Conservation (phyloP, 2,329 filamentous ascomycete species). For the Monosporascus sp. region DNA sequence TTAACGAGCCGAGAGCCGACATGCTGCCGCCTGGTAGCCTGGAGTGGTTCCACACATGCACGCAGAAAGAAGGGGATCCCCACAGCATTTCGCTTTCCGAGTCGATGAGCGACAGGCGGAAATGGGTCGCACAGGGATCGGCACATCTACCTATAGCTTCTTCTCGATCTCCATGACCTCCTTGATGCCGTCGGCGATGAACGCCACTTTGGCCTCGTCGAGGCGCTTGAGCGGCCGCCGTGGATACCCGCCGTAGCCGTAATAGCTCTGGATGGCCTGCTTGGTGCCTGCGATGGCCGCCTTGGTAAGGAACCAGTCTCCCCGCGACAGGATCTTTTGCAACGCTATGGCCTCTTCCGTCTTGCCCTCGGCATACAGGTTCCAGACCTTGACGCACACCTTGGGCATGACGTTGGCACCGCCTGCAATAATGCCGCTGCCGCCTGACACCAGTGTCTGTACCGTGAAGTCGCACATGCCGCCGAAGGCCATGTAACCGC, state of each 20-base stretch:
- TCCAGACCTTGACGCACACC: slow-evolving; percentile 72
- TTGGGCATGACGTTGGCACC: slow-evolving; percentile 84
- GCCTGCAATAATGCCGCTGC: slow-evolving; percentile 79
- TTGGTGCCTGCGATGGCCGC: slow-evolving; percentile 83
- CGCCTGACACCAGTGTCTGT: slow-evolving; percentile 74
- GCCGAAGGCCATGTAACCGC: slow-evolving; percentile 79
- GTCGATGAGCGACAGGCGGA: background rate
- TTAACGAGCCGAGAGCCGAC: background rate
- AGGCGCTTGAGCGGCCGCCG: slow-evolving; percentile 67
- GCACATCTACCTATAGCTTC: slow-evolving; percentile 32
- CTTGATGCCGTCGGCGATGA: slow-evolving; percentile 50
- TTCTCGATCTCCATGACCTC: slow-evolving; percentile 65
- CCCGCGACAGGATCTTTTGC: slow-evolving; percentile 72
- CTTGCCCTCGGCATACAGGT: slow-evolving; percentile 69
- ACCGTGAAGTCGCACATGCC: slow-evolving; percentile 85
- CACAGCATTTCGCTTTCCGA: background rate
- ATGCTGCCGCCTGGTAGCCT: background rate
- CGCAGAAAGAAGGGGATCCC: background rate
- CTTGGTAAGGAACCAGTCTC: slow-evolving; percentile 81
- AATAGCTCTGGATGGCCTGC: slow-evolving; percentile 73
- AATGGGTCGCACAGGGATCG: background rate
- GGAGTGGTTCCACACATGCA: background rate
- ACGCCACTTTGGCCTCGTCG: slow-evolving; percentile 48
- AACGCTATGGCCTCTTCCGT: slow-evolving; percentile 68
- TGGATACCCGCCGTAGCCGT: slow-evolving; percentile 75